A percentile compares a stretch with the other conserved stretches of the same genome.
These are phyloP conservation scores for Bretschneidera sinensis DNA, from an alignment of 345 rosid species.

Conservation along the genomic window DNA sequence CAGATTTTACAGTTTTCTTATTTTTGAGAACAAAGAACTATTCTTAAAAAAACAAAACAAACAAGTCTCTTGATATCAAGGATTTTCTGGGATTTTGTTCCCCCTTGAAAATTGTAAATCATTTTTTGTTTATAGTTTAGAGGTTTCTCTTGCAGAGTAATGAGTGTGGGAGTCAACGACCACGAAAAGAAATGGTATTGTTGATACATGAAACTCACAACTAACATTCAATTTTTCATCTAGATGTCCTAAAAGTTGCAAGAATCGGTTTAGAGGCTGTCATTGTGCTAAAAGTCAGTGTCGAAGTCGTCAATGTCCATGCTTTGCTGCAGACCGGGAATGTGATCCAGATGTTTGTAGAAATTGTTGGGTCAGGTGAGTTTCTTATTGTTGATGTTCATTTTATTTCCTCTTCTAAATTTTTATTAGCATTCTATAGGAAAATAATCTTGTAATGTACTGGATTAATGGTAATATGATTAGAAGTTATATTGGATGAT, in stretches of 20 bases:
- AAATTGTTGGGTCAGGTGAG: constrained; percentile 99
- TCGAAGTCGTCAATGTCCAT: constrained; percentile 99
- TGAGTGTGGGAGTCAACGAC: background rate
- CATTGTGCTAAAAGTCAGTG: constrained; percentile 99
- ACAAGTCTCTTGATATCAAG: too few relatives aligned
- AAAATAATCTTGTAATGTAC: background rate
- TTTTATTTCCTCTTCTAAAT: background rate
- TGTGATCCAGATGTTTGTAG: constrained; percentile 99
- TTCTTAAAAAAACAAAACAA: too few relatives aligned
- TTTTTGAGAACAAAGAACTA: too few relatives aligned
- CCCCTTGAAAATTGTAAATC: too few relatives aligned
- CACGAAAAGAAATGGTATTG: background rate
- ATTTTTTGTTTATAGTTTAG: background rate
- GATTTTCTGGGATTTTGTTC: too few relatives aligned
- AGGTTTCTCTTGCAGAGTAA: background rate
- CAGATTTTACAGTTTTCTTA: too few relatives aligned
- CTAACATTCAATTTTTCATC: constrained; percentile 20
- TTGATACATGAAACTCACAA: constrained; percentile 10
- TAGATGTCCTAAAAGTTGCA: constrained; percentile 96
- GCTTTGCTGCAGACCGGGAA: constrained; percentile 99
- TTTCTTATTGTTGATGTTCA: constrained; percentile 16
- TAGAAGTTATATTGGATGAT: too few relatives aligned
- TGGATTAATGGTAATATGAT: background rate
- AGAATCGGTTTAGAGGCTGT: constrained; percentile 98
- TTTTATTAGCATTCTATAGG: background rate